A percentile compares a stretch with the other conserved stretches of the same genome.
Conservation (phyloP, 768 basidiomycete species). For the Psilocybe tampanensis region DNA sequence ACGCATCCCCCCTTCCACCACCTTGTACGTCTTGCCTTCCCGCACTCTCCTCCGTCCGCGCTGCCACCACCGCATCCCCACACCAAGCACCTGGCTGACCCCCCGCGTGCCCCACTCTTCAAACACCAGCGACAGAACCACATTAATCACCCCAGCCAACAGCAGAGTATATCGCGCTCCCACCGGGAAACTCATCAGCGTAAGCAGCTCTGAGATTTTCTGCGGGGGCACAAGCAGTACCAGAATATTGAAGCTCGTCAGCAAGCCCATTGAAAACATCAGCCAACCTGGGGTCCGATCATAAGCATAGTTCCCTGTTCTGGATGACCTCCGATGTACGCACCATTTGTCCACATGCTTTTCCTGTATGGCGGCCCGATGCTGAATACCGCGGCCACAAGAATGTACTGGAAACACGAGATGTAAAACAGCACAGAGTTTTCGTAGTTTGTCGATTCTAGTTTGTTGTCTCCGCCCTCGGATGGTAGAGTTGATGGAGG, state of each 20-base stretch:
- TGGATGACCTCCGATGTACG: conserved; percentile 22
- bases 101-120: conserved; percentile 74
- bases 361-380: conserved; percentile 97
- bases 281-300: conserved; percentile 62
- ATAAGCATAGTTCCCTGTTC: background rate
- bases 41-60: conserved; percentile 49
- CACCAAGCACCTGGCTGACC: conserved; percentile 58
- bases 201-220: conserved; percentile 60
- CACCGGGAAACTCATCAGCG: conserved; percentile 75
- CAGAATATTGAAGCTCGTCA: conserved; percentile 75
- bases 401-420: conserved; percentile 98
- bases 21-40: conserved; percentile 83
- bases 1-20: conserved; percentile 74
- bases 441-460: conserved; percentile 88
- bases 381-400: conserved; percentile 96
- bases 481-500: conserved; percentile 51
- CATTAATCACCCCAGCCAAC: conserved; percentile 67
- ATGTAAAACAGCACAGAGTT: conserved; percentile 91
- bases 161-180: conserved; percentile 73
- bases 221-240: conserved; percentile 75
- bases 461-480: conserved; percentile 61
- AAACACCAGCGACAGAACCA: conserved; percentile 68
- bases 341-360: conserved; percentile 94
- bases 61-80: conserved; percentile 42
- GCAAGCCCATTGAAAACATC: conserved; percentile 70